Conservation (phyloP, 2,329 filamentous ascomycete genomes). For the Colletotrichum chlorophyti region DNA sequence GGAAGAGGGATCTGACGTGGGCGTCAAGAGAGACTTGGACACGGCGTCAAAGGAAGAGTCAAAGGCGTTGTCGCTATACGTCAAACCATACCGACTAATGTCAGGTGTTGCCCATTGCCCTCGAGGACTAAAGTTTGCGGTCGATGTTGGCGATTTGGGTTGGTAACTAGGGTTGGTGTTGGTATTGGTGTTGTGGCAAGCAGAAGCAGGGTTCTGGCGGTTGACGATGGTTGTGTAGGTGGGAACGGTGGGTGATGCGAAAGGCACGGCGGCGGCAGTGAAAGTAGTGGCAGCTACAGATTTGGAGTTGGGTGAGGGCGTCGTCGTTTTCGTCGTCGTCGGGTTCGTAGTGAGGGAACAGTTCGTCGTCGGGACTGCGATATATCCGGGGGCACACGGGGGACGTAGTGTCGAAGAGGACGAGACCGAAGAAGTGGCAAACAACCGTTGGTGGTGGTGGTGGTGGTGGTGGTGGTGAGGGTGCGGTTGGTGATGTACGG, state of each 20-base stretch:
- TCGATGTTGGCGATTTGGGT: conserved; percentile 17
- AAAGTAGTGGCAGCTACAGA: background rate
- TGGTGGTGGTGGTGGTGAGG: no score
- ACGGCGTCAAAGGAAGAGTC: conserved; percentile 29
- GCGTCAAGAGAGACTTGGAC: conserved; percentile 13
- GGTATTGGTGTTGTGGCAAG: conserved; percentile 26
- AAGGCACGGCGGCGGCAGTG: conserved; percentile 9
- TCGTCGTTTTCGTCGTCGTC: conserved; percentile 2
- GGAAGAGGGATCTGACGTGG: conserved; percentile 16
- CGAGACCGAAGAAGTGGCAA: conserved; percentile 12
- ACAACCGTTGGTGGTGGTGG: no score
- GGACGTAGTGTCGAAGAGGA: conserved; percentile 14
- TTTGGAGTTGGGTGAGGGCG: background rate
- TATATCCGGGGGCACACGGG: conserved; percentile 1
- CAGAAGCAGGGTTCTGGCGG: conserved; percentile 27
- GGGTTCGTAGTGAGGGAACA: background rate
- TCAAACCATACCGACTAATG: conserved; percentile 39
- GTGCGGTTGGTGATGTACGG: no score
- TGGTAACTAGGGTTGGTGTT: conserved; percentile 19
- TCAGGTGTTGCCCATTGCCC: conserved; percentile 30
- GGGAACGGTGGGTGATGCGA: background rate
- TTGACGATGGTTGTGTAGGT: conserved; percentile 3
- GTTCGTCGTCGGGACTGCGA: background rate
- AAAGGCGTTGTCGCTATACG: conserved; percentile 31
- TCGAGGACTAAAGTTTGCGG: background rate